Conservation (phyloP, 495 filamentous ascomycete genomes). For the Penicillium parvum region DNA sequence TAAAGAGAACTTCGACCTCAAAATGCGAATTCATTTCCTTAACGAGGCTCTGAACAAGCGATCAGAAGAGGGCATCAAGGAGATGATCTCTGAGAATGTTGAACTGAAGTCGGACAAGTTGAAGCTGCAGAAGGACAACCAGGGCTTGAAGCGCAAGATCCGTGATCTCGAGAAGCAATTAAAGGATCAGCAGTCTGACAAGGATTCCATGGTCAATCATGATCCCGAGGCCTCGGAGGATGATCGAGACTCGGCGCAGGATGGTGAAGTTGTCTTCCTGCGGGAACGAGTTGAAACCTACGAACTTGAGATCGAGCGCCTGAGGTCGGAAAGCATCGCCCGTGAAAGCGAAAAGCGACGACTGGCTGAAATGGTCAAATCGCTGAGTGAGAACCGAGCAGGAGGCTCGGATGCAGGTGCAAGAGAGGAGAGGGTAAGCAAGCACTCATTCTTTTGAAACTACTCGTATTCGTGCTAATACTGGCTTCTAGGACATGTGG, state of each 20-base stretch:
- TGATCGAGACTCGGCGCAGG: slow-evolving; percentile 47
- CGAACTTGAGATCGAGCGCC: slow-evolving; percentile 74
- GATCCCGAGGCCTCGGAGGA: slow-evolving; percentile 62
- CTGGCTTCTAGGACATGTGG: slow-evolving; percentile 64
- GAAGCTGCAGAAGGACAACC: slow-evolving; percentile 83
- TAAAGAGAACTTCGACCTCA: slow-evolving; percentile 93
- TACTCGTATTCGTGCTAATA: slow-evolving; percentile 1
- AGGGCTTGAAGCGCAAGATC: slow-evolving; percentile 67
- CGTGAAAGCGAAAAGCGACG: slow-evolving; percentile 77
- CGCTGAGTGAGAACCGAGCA: slow-evolving; percentile 59
- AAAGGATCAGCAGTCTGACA: slow-evolving; percentile 58
- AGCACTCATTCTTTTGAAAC: neutral
- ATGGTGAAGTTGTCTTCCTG: slow-evolving; percentile 79
- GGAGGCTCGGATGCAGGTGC: slow-evolving; percentile 65
- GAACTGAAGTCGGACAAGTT: slow-evolving; percentile 87
- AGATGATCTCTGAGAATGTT: slow-evolving; percentile 95
- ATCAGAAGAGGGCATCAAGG: slow-evolving; percentile 93
- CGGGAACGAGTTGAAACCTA: slow-evolving; percentile 80
- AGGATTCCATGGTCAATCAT: slow-evolving; percentile 54
- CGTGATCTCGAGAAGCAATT: slow-evolving; percentile 82
- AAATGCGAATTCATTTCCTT: slow-evolving; percentile 95
- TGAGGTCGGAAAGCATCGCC: slow-evolving; percentile 68
- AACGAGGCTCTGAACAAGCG: slow-evolving; percentile 89
- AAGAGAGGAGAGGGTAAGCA: slow-evolving; percentile 70
- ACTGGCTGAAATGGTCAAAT: slow-evolving; percentile 72